These are phyloP conservation scores for Cotoneaster glaucophyllus DNA, from an alignment of 306 rosid species.

Conservation along the genomic window DNA sequence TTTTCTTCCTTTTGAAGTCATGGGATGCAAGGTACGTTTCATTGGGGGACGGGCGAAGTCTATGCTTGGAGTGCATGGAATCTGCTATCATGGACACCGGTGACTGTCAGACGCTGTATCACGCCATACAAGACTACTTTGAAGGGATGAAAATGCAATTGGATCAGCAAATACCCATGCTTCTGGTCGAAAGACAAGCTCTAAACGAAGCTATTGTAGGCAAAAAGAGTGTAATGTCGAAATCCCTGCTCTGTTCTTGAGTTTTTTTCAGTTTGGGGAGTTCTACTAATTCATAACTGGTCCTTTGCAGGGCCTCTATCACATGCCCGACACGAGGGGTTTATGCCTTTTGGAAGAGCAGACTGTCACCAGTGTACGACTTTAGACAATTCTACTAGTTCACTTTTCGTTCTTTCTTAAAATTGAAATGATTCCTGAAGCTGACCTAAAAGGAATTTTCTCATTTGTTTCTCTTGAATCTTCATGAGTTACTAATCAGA, in stretches of 20 bases:
- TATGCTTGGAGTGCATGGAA: conserved; percentile 95
- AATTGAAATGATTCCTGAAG: conserved; percentile 7
- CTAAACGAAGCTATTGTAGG: conserved; percentile 97
- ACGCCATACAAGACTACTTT: conserved; percentile 76
- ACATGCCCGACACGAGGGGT: conserved; percentile 97
- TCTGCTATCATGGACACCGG: conserved; percentile 96
- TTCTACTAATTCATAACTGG: conserved; percentile 8
- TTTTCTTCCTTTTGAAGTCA: conserved; percentile 35
- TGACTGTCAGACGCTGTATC: conserved; percentile 95
- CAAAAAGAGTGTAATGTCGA: conserved; percentile 59
- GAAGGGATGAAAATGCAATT: conserved; percentile 94
- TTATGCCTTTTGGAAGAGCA: conserved; percentile 97
- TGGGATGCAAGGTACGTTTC: conserved; percentile 65
- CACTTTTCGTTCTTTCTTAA: background rate
- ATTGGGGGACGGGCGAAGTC: conserved; percentile 79
- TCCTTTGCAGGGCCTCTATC: conserved; percentile 76
- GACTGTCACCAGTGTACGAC: conserved; percentile 85
- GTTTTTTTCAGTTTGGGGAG: conserved; percentile 5
- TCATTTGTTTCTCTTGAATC: no score
- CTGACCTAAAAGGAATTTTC: background rate
- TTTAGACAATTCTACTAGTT: background rate
- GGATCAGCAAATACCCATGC: conserved; percentile 97
- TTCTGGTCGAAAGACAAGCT: conserved; percentile 94
- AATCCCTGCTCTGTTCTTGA: background rate
- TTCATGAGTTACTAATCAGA: conserved; percentile 13